phyloP scores from a whole-genome alignment of 1,284 basidiomycete genomes.

The Trichosporon coremiiforme region DNA sequence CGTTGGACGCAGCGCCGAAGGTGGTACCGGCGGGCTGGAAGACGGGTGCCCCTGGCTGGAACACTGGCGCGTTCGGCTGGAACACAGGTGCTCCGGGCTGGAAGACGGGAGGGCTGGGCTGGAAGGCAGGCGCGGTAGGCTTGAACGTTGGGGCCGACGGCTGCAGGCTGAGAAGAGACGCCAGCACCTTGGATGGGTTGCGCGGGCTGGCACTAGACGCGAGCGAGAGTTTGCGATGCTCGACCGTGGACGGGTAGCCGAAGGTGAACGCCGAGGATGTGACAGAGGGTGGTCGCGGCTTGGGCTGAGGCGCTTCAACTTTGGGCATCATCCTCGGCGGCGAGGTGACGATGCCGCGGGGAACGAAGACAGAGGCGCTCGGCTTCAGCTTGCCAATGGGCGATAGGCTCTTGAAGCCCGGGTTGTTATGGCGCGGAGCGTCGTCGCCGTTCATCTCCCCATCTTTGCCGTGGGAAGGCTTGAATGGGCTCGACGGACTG shows the following conservation, averaged over 20 bases:
- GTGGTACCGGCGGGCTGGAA: not conserved
- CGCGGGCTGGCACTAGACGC: not conserved
- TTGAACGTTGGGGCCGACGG: constrained; percentile 9
- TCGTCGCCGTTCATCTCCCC: not conserved
- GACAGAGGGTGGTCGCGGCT: not conserved
- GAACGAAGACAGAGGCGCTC: not conserved
- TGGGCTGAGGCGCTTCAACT: not conserved
- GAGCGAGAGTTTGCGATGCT: not conserved
- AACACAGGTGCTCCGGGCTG: not conserved
- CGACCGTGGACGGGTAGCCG: not conserved
- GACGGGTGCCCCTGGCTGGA: not conserved
- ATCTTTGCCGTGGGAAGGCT: not conserved
- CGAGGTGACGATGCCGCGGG: not conserved
- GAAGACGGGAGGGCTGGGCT: constrained; percentile 1
- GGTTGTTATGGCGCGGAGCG: not conserved
- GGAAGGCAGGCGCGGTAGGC: constrained; percentile 12
- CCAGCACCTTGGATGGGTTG: not conserved
- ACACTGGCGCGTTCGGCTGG: not conserved
- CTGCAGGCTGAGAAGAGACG: not conserved
- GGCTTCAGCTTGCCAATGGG: not conserved
- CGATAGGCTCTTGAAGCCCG: not conserved
- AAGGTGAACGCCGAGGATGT: not conserved
- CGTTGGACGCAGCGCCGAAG: not conserved
- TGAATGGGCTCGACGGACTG: not conserved
- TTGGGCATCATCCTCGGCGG: not conserved